Evolutionary conservation across 1,284 basidiomycete species (phyloP).

Genomic region (Volvariella surrecta): DNA sequence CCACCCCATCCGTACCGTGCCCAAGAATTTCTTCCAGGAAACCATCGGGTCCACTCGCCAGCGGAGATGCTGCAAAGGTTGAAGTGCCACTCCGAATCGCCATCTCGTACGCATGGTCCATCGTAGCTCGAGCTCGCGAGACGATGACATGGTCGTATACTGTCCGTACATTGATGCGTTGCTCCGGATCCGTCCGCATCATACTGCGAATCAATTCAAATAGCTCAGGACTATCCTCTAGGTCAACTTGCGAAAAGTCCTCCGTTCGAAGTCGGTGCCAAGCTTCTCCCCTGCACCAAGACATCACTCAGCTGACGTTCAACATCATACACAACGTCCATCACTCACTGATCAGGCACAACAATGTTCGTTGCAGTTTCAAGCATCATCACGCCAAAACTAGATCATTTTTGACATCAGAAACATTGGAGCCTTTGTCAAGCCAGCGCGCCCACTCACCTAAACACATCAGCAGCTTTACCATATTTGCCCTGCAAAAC

Average conservation of each 20-base stretch:
- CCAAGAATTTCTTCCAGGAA: conserved; percentile 61
- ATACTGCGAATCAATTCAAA: conserved; percentile 66
- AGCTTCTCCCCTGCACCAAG: conserved; percentile 60
- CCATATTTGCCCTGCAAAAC: conserved; percentile 89
- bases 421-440: conserved; percentile 9
- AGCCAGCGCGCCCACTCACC: conserved; percentile 38
- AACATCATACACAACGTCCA: not conserved
- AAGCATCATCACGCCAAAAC: conserved; percentile 91
- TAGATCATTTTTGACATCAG: conserved; percentile 36
- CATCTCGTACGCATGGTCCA: conserved; percentile 44
- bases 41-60: conserved; percentile 45
- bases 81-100: conserved; percentile 30
- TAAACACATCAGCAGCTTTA: conserved; percentile 94
- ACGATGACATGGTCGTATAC: conserved; percentile 65
- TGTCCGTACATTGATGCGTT: conserved; percentile 51
- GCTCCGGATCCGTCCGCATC: conserved; percentile 67
- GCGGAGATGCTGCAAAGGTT: conserved; percentile 56
- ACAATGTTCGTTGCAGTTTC: conserved; percentile 95
- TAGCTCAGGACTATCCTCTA: conserved; percentile 67
- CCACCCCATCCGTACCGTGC: conserved; percentile 8
- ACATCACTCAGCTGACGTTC: conserved; percentile 17
- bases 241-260: conserved; percentile 87
- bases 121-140: conserved; percentile 52
- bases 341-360: conserved; percentile 88
- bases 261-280: conserved; percentile 94